Percentiles rank a stretch among this genome's conserved stretches.
Evolutionary conservation across 345 rosid species (phyloP).

Genomic region (Moricandia arvensis): DNA sequence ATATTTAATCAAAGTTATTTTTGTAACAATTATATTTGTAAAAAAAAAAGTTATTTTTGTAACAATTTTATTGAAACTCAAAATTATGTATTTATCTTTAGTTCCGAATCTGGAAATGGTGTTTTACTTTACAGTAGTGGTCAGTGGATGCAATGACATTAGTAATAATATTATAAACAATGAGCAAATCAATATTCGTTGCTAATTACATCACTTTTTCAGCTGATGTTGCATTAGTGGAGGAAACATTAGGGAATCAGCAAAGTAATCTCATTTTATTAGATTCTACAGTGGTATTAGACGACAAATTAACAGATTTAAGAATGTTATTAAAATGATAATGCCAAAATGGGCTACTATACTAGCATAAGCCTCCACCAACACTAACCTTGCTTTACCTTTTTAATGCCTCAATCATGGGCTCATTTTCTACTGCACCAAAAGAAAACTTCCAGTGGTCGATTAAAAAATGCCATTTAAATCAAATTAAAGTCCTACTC

Average conservation of each 20-base stretch:
- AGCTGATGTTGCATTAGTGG: slow-evolving; percentile 35
- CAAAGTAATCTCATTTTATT: slow-evolving; percentile 19
- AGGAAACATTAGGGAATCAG: slow-evolving; percentile 31
- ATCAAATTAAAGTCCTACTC: slow-evolving; percentile 18
- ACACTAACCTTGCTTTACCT: slow-evolving; percentile 29
- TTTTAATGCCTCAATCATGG: slow-evolving; percentile 33
- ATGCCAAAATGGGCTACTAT: slow-evolving; percentile 28
- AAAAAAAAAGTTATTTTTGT: neutral
- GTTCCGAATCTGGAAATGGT: slow-evolving; percentile 20
- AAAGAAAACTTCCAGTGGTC: slow-evolving; percentile 20
- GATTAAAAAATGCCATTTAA: neutral
- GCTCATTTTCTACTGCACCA: slow-evolving; percentile 12
- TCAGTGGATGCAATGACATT: slow-evolving; percentile 22
- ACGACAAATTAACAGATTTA: slow-evolving; percentile 22
- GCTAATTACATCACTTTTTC: neutral
- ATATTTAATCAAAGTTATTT: neutral
- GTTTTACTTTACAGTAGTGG: slow-evolving; percentile 19
- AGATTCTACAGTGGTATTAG: slow-evolving; percentile 22
- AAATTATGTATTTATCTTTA: neutral
- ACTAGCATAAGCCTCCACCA: slow-evolving; percentile 33
- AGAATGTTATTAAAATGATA: slow-evolving; percentile 12
- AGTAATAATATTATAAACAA: slow-evolving; percentile 11
- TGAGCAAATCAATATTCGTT: slow-evolving; percentile 10
- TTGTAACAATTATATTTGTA: neutral
- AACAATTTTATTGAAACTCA: neutral